Base-by-base conservation (phyloP, 768 basidiomycete species). In the Xanthoconium purpureum region DNA sequence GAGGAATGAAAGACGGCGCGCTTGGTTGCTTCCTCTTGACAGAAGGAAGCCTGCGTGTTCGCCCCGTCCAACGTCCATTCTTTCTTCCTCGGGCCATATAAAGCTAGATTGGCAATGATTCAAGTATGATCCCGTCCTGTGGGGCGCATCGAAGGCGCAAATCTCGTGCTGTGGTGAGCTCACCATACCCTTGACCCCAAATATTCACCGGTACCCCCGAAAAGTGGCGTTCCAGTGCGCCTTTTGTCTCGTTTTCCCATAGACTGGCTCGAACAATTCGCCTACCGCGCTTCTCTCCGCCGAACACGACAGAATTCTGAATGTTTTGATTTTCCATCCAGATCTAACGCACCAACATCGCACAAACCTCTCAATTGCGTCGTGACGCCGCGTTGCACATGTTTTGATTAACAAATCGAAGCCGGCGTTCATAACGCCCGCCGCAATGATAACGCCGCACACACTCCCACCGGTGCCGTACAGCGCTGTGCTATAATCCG, bases 281-380 rank as follows among this genome's bases (percentile, higher is more conserved):
- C 30, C 32, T 35, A 4, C 20, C 18, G 6, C 15, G 35, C 40
- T 44, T 60, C 54, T 51, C 45, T 50, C 52, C 49, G 47, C 56
- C 46, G 47, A 54, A 20, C 20, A 42, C 14, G 33, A 7, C 20
- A 18, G 20, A 20, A n/a, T n/a, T n/a, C n/a, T n/a, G n/a, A n/a
- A 28, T 55, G 20, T 52, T 47, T 24, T 24, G 24, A 24, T 24
- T 24, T 24, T 24, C 24, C n/a, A 18, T 40, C 37, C 39, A 42
- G 58, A 61, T 58, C 60, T 39, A 24, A 30, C 24, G 30, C 36
- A 5, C 29, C 36, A 29, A 28, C 24, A 24, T 15, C 28, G 35
- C 35, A 20, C 28, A 45, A 8, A n/a, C 37, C 51, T 54, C 61
- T 53, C 64, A 65, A 63, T 50, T 65, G 64, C 64, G 64, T 53